Percentiles rank a stretch among this genome's conserved stretches.
These are phyloP conservation scores for Agrocybe chaxingu DNA, from an alignment of 768 basidiomycete species.

Conservation along the genomic window DNA sequence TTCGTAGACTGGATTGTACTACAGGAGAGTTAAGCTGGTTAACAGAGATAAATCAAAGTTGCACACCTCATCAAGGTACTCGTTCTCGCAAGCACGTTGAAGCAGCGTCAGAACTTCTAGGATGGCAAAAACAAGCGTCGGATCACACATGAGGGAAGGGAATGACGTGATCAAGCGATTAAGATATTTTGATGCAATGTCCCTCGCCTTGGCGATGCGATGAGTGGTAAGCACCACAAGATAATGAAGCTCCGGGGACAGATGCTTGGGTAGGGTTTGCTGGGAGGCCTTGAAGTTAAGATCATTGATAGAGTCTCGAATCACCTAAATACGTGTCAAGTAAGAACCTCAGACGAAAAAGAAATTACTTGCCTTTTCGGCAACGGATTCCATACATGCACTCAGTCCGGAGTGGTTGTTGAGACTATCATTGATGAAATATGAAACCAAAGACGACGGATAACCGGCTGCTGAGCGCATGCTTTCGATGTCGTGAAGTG, in stretches of 20 bases:
- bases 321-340: slow-evolving; percentile 51
- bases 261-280: slow-evolving; percentile 67
- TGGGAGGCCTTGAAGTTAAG: slow-evolving; percentile 73
- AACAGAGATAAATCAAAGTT: not conserved
- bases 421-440: slow-evolving; percentile 84
- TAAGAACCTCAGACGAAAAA: not conserved
- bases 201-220: slow-evolving; percentile 76
- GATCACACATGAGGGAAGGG: slow-evolving; percentile 92
- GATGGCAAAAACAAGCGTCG: slow-evolving; percentile 81
- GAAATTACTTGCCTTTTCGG: slow-evolving; percentile 63
- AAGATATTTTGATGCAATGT: slow-evolving; percentile 79
- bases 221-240: slow-evolving; percentile 81
- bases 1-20: slow-evolving; percentile 89
- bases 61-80: slow-evolving; percentile 84
- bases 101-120: slow-evolving; percentile 90
- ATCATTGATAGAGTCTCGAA: slow-evolving; percentile 68
- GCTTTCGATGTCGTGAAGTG: slow-evolving; percentile 85
- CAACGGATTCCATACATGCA: slow-evolving; percentile 80
- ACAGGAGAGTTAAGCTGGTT: not conserved
- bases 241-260: slow-evolving; percentile 72
- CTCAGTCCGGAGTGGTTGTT: slow-evolving; percentile 68
- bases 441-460: slow-evolving; percentile 79
- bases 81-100: slow-evolving; percentile 84
- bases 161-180: slow-evolving; percentile 86
- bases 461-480: slow-evolving; percentile 79